phyloP scores from a whole-genome alignment of 345 rosid species.

The Euphorbia lathyris region DNA sequence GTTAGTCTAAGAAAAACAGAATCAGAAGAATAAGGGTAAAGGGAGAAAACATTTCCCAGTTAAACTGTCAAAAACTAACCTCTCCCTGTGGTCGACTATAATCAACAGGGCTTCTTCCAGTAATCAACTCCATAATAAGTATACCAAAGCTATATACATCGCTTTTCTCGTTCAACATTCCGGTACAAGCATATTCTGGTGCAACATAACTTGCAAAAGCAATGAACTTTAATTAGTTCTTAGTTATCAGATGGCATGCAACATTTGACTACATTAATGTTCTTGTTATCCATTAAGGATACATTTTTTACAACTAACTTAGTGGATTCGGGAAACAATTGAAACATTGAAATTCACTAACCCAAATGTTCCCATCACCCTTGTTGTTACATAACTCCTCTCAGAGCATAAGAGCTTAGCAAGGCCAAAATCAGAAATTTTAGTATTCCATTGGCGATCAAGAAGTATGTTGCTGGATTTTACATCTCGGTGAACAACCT shows the following conservation, averaged over 20 bases:
- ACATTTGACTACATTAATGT: neutral
- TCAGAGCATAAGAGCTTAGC: conserved; percentile 88
- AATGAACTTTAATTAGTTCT: conserved; percentile 11
- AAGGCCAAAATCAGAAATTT: conserved; percentile 96
- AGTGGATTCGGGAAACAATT: neutral
- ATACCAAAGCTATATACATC: conserved; percentile 93
- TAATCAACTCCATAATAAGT: conserved; percentile 82
- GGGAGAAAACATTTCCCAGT: neutral
- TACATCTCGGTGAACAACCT: conserved; percentile 92
- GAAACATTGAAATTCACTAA: conserved; percentile 30
- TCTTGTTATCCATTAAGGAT: neutral
- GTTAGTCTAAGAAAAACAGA: conserved; percentile 13
- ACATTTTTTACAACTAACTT: neutral
- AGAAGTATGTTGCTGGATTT: conserved; percentile 88
- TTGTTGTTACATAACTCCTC: conserved; percentile 80
- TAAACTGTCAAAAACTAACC: conserved; percentile 39
- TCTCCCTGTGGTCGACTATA: conserved; percentile 83
- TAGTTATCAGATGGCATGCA: neutral
- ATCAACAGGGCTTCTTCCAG: conserved; percentile 91
- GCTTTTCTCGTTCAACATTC: conserved; percentile 93
- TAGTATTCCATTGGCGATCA: conserved; percentile 84
- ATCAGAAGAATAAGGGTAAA: neutral
- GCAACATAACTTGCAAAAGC: conserved; percentile 71
- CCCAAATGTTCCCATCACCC: conserved; percentile 99
- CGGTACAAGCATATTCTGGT: conserved; percentile 97